Conservation (phyloP, 176 grass and related monocot species). For the Hyparrhenia diplandra region DNA sequence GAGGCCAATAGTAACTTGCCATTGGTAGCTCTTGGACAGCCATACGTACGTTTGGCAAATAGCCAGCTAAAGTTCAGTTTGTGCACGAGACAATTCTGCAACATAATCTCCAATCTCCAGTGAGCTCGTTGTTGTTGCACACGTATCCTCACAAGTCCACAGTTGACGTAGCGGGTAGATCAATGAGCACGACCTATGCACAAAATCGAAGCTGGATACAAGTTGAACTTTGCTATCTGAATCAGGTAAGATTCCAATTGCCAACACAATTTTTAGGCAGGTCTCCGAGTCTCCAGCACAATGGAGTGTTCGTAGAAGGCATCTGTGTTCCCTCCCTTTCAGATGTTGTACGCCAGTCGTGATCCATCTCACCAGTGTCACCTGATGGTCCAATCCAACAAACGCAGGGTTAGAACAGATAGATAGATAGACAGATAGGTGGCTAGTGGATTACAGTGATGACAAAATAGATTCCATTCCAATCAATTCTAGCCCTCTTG, state of each 20-base stretch:
- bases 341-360: not conserved
- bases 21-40: not conserved
- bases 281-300: not conserved
- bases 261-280: not conserved
- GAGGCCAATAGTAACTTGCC: not conserved
- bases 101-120: not conserved
- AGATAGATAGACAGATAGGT: not conserved
- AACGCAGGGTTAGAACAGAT: not conserved
- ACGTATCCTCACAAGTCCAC: not conserved
- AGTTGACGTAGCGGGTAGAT: too few relatives aligned
- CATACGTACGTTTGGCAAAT: not conserved
- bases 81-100: not conserved
- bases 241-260: not conserved
- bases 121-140: not conserved
- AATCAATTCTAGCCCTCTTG: slow-evolving; percentile 1
- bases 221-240: not conserved
- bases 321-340: not conserved
- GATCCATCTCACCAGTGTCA: not conserved
- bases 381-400: not conserved
- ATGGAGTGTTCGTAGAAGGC: not conserved
- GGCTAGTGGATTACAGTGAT: not conserved
- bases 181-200: not conserved
- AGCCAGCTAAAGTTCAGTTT: not conserved
- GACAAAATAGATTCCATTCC: not conserved
- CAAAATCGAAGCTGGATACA: not conserved